These are phyloP conservation scores for Ophiostoma angusticollis DNA, from an alignment of 2,329 filamentous ascomycete species.

Conservation along the genomic window DNA sequence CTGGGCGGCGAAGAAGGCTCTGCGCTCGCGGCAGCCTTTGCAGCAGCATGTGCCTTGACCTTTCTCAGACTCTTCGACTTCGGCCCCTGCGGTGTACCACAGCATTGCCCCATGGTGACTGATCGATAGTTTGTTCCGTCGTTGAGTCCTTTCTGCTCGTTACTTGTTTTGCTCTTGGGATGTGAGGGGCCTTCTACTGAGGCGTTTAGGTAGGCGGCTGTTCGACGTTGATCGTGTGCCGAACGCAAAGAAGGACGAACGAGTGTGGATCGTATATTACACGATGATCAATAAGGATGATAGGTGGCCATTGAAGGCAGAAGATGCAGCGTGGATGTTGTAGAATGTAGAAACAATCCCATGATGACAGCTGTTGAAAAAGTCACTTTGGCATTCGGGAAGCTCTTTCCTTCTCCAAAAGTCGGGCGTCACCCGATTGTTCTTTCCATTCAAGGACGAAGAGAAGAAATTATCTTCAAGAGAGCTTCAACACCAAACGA, in stretches of 20 bases:
- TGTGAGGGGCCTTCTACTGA: neutral
- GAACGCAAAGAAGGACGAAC: neutral
- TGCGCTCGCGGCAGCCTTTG: neutral
- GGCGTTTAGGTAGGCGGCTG: neutral
- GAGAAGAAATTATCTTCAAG: too few relatives aligned
- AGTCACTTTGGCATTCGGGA: too few relatives aligned
- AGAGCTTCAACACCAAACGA: too few relatives aligned
- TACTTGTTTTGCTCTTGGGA: neutral
- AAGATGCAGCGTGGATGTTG: too few relatives aligned
- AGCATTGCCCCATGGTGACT: conserved; percentile 1
- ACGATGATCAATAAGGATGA: neutral
- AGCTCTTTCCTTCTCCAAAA: too few relatives aligned
- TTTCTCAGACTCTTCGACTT: neutral
- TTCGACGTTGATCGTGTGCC: neutral
- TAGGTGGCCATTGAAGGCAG: too few relatives aligned
- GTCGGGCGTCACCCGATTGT: too few relatives aligned
- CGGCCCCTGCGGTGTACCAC: neutral
- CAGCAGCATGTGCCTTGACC: conserved; percentile 1
- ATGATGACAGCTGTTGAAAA: too few relatives aligned
- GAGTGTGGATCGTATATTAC: neutral
- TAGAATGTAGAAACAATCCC: too few relatives aligned
- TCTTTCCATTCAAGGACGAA: too few relatives aligned
- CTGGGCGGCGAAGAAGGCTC: too few relatives aligned
- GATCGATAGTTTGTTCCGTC: neutral
- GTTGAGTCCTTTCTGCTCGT: neutral